Evolutionary conservation across 2,329 filamentous ascomycete genomes (phyloP), one percentile per base, ranked within the genome.

Genomic region (Fusarium longipes): DNA sequence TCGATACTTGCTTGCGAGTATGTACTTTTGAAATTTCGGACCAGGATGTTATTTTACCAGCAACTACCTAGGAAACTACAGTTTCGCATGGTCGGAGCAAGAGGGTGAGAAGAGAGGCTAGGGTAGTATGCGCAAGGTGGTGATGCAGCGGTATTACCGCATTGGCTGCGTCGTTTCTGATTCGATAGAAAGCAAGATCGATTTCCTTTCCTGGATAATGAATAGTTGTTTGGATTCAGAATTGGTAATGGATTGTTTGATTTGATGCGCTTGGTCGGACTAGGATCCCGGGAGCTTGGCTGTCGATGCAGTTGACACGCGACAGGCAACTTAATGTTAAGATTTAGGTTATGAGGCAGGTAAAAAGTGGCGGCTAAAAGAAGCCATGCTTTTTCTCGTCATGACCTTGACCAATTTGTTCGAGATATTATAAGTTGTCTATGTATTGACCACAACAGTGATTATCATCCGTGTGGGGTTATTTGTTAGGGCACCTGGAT

Each of bases 161-260:
- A 47, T 35, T n/a, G 22, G 22, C 14, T 22, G 18, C n/a, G 30
- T 22, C 12, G 27, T 22, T 11, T 68, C 68, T 70, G 66, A 70
- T 73, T 73, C 63, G 70, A 57, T 36, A 52, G 33, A 20, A 45
- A 36, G 20, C 43, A 56, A 47, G 42, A 40, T 53, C 39, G 45
- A 56, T 45, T 63, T 54, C 66, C 60, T 51, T 63, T 68, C 62
- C 58, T 47, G 63, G 67, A 40, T 42, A 51, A 42, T 43, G 39
- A 36, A 48, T 59, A 49, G 30, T 40, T 42, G 52, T 63, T 66
- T 69, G 61, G 57, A 22, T 58, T 59, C 33, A 25, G 57, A 69
- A 67, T 68, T 68, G 62, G 65, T 69, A 68, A 69, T 68, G 39
- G 57, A 69, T 63, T 68, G 50, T 40, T 47, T 67, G 45, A 55